Evolutionary conservation across 169 alveolate species (phyloP), one percentile per base, ranked within the genome.

Genomic region (Toxoplasma gondii): DNA sequence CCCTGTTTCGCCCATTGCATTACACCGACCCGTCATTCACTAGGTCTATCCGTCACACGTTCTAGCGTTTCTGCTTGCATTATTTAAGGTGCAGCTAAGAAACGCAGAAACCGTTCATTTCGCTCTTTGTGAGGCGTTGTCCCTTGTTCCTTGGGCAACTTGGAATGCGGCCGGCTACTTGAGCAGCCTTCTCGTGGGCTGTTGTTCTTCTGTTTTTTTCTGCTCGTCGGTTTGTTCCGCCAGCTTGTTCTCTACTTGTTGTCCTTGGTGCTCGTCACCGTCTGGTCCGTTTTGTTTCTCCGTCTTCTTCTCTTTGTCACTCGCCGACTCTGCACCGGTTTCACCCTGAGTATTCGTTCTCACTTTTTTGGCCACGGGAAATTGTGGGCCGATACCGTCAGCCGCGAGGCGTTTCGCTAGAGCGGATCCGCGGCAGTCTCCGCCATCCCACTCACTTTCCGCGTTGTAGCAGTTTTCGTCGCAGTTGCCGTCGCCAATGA

Each of bases 401-500:
- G 39, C 86, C 22, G 86, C 86, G n/a, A 78, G 86, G 45, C 86
- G 86, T 38, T 78, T 78, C 86, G 86, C 86, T 17, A 78, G 44
- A 4, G 86, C 39, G n/a, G 86, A 24, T 17, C 86, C 86, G 12
- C 86, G 22, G 86, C 86, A 93, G 91, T 93, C 95, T 16, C 95
- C 95, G 17, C 93, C 95, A 39, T 93, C 95, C 95, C 95, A 93
- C 29, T 82, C 91, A 74, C 95, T 93, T 19, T 91, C 93, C 22
- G 87, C 91, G 93, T 96, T 96, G 91, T 95, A 95, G 86, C 97
- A 96, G 49, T 95, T 94, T 41, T 95, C 94, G 80, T 96, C 97
- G 93, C 97, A 96, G 44, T 95, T 93, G 45, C 97, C 97, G 70
- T 96, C 97, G 9, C 97, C 97, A n/a, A 96, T 95, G 95, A 96